Evolutionary conservation across 1,284 basidiomycete genomes (phyloP), one percentile per base, ranked within the genome.

Genomic region (Cutaneotrichosporon sp.): DNA sequence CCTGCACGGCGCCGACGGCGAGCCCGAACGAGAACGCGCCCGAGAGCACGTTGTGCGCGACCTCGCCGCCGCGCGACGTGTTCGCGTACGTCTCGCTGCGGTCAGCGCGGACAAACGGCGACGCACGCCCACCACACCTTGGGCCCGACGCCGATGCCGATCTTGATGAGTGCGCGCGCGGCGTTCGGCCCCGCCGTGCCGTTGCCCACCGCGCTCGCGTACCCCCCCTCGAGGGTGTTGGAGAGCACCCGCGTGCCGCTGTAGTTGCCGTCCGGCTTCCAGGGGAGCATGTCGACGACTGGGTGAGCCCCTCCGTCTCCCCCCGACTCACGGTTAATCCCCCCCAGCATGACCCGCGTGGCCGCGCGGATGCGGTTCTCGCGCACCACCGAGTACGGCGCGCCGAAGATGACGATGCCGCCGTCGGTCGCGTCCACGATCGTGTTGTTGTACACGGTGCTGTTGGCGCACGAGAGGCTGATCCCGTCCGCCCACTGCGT

Each of bases 331-430:
- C 51, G 51, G 31, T 52, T 52, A 13, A 52, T 52, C 2, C 51
- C 51, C 2, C 51, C 51, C 31, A 52, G 22, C 51, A 52, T 52
- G 3, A 29, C 31, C 3, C 51, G 31, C 22, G 43, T 47, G 7
- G 11, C 13, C 16, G 43, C 46, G 4, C 18, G 87, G 65, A 92
- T 87, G 0, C 87, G 90, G 72, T 89, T 89, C 69, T 87, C 86
- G 64, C 87, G 84, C n/a, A 93, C 85, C 49, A 84, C 81, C 1
- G 87, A 87, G 2, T 87, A 89, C 2, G 89, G 89, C 1, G 89
- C 80, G n/a, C 90, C 91, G 69, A 93, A 93, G 3, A 93, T 69
- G 2, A 92, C 91, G 58, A 92, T 89, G 2, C 87, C 89, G 11
- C 74, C 74, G 71, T 93, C 91, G 1, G 91, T 92, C 4, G 91